Conservation (phyloP, 805 yeast species). For the Teunomyces aglyptinius region DNA sequence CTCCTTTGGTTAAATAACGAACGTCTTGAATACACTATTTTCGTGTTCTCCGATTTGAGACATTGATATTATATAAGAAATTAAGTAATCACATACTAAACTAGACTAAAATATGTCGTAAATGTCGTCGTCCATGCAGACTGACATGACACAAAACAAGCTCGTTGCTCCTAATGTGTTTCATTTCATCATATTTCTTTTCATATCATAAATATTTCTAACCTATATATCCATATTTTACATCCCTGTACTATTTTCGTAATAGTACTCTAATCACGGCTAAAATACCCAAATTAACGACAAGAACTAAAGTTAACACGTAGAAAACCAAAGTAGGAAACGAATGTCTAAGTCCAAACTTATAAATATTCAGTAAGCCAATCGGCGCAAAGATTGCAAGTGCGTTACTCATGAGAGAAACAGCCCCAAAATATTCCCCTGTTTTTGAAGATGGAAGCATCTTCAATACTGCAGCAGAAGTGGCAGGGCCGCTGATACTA, state of each 20-base stretch:
- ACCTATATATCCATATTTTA: no score
- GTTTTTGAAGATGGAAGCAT: slow-evolving; percentile 54
- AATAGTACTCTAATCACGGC: background rate
- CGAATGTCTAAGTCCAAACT: slow-evolving; percentile 11
- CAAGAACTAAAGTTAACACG: slow-evolving; percentile 3
- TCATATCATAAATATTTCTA: no score
- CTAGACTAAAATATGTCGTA: background rate
- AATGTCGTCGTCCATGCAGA: background rate
- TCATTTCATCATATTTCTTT: background rate
- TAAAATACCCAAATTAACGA: background rate
- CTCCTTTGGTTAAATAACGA: background rate
- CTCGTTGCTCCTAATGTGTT: background rate
- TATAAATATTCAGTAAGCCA: slow-evolving; percentile 45
- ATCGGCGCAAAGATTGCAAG: slow-evolving; percentile 50
- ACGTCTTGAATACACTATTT: no score
- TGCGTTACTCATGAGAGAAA: slow-evolving; percentile 55
- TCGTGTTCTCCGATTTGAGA: background rate
- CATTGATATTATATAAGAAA: no score
- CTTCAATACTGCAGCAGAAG: slow-evolving; percentile 59
- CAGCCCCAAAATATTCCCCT: slow-evolving; percentile 73
- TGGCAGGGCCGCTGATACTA: slow-evolving; percentile 52
- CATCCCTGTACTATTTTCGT: background rate
- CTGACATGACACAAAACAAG: background rate
- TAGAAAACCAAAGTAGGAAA: slow-evolving; percentile 14
- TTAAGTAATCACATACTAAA: no score